phyloP scores from a whole-genome alignment of 2,329 filamentous ascomycete genomes.

The Escovopsis sp. region DNA sequence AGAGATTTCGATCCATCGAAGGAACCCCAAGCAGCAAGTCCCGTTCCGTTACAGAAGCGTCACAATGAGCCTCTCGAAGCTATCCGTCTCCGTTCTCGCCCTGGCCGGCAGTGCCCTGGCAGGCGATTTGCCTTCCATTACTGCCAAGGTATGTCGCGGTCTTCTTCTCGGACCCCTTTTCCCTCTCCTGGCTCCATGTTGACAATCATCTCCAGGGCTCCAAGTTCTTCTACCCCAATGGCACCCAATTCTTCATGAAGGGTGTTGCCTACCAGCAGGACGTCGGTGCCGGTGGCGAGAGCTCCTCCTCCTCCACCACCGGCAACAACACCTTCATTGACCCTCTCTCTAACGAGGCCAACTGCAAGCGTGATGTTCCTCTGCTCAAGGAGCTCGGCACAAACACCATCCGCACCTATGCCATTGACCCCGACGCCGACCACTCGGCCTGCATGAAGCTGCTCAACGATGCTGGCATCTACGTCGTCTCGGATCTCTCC shows the following conservation, averaged over 20 bases:
- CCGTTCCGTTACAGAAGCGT: conserved; percentile 3
- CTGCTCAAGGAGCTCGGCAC: conserved; percentile 64
- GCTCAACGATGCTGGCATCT: conserved; percentile 77
- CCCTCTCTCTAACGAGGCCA: conserved; percentile 56
- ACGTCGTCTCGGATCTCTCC: conserved; percentile 82
- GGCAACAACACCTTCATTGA: conserved; percentile 52
- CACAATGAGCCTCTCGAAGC: conserved; percentile 21
- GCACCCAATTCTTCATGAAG: conserved; percentile 60
- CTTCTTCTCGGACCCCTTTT: not conserved
- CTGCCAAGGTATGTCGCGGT: conserved; percentile 47
- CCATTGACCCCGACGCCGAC: conserved; percentile 64
- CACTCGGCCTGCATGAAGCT: conserved; percentile 76
- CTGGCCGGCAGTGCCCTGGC: conserved; percentile 27
- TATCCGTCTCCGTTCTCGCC: conserved; percentile 22
- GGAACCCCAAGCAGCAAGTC: not conserved
- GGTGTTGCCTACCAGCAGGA: conserved; percentile 94
- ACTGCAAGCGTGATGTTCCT: conserved; percentile 76
- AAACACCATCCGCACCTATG: conserved; percentile 92
- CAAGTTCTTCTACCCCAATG: conserved; percentile 81
- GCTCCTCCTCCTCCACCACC: conserved; percentile 7
- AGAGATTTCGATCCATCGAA: too few relatives aligned
- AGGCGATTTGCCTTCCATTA: conserved; percentile 40
- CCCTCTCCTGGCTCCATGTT: not conserved
- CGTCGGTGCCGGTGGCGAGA: conserved; percentile 37
- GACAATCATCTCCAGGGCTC: conserved; percentile 36